Evolutionary conservation across 148 eudicot genomes (phyloP), one percentile per base, ranked within the genome.

Genomic region (Chenopodium album): DNA sequence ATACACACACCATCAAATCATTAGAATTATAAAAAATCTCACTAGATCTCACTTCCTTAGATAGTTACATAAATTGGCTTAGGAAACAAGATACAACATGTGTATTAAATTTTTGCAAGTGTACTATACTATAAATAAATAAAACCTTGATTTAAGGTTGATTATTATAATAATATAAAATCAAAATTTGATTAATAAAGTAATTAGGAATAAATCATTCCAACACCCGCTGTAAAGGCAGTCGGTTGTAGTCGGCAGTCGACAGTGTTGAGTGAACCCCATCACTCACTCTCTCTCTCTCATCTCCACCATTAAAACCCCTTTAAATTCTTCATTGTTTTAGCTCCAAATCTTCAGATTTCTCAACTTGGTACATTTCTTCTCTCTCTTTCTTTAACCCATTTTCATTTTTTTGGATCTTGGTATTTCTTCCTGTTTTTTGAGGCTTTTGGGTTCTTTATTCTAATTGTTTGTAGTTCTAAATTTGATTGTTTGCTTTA

Each of bases 181-280:
- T 56, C 5, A 17, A 56, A 56, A 56, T 4, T 56, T 17, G 22
- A 2, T 13, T 17, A 56, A 16, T 3, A 4, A 14, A 56, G 62
- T 56, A 5, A 56, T 56, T 56, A 56, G 22, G 62, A 56, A 17
- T 14, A 4, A 3, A 56, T 29, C 37, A 68, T 16, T 69, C 7
- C 52, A 72, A 72, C n/a, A 72, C 52, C 29, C 14, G 29, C n/a
- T 72, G 75, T 72, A 72, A 72, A 72, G 56, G 44, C 13, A 44
- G 54, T 72, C 75, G 54, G 75, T 72, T 17, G 22, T 56, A 56
- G 62, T 56, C 62, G 62, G 62, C 62, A 72, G 75, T 72, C 75
- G 56, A 46, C 75, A 72, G 17, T 56, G 4, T 1, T 3, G 17
- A 17, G 54, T 50, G 54, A 31, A 44, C 7, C 74, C 74, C 75